Percentiles rank a stretch among this genome's conserved stretches.
Conservation (phyloP, 2,329 filamentous ascomycete genomes). For the Epichloe gansuensis region DNA sequence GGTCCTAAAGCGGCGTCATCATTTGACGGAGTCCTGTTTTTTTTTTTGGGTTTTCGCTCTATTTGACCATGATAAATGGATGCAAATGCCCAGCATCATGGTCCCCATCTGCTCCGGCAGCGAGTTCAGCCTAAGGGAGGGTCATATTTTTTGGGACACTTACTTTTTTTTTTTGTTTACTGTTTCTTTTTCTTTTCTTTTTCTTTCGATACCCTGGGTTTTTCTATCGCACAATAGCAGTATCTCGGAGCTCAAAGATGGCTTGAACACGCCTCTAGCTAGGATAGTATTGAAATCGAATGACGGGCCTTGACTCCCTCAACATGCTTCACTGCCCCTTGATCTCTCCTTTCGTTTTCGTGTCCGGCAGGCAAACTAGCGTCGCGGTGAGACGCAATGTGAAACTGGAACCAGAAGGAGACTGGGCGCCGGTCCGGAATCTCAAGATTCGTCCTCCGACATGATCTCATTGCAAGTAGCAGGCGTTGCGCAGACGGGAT, state of each 20-base stretch:
- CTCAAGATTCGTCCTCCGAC: no score
- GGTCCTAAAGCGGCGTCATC: not conserved
- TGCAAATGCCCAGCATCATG: not conserved
- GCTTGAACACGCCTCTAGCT: not conserved
- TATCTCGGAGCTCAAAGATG: not conserved
- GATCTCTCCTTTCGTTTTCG: no score
- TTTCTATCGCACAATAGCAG: not conserved
- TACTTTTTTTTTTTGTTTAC: not conserved
- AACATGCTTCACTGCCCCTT: no score
- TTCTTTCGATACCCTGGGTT: slow-evolving; percentile 14
- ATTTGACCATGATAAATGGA: not conserved
- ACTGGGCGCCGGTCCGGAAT: no score
- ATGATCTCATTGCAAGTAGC: no score
- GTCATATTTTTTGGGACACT: not conserved
- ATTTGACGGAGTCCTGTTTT: not conserved
- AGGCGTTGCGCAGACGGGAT: no score
- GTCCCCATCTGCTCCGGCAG: not conserved
- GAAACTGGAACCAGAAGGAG: no score
- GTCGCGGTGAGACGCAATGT: no score
- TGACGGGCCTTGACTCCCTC: no score
- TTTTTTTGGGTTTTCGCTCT: not conserved
- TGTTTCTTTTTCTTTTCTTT: not conserved
- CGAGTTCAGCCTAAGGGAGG: not conserved
- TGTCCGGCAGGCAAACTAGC: not conserved
- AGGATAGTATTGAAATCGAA: not conserved